Base-by-base conservation (phyloP, 345 rosid species). In the Bruguiera parviflora region DNA sequence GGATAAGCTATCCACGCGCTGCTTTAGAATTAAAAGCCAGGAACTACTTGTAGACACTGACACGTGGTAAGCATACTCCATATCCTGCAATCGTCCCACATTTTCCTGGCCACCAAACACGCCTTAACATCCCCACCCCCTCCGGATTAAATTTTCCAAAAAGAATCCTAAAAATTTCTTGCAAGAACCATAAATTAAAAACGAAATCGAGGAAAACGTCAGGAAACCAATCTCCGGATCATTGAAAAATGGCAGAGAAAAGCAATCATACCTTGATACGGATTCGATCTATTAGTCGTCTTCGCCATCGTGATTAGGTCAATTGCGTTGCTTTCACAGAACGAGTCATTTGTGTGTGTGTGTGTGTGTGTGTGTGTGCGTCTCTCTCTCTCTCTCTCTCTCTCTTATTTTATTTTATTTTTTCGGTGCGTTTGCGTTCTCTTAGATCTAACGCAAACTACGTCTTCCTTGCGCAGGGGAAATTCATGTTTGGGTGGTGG, bases 371-470 rank as follows among this genome's bases (percentile, higher is more conserved):
- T n/a, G n/a, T n/a, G n/a, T n/a, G n/a, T n/a, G n/a, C n/a, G n/a
- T n/a, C n/a, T n/a, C n/a, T n/a, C n/a, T n/a, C n/a, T n/a, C n/a
- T n/a, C n/a, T n/a, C n/a, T n/a, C n/a, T n/a, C n/a, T n/a, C n/a
- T n/a, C n/a, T n/a, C n/a, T n/a, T n/a, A n/a, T n/a, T n/a, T n/a
- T 32, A 5, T 32, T 31, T 31, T 31, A 3, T 31, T 31, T 31
- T 10, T 1, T 11, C 10, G 9, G 1, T 33, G 37, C 11, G 21
- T 15, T 58, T 53, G 27, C 33, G 5, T 19, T 68, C 47, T 47
- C 69, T 77, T 83, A 53, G 82, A 75, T 77, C 86, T 75, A 57
- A 77, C 61, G 78, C 78, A 63, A 75, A 24, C 66, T 62, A 70
- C 67, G 71, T 49, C 67, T 64, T 66, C 56, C 51, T 24, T n/a